Conservation (phyloP, 176 grass and related monocot genomes). For the Bromus sterilis region DNA sequence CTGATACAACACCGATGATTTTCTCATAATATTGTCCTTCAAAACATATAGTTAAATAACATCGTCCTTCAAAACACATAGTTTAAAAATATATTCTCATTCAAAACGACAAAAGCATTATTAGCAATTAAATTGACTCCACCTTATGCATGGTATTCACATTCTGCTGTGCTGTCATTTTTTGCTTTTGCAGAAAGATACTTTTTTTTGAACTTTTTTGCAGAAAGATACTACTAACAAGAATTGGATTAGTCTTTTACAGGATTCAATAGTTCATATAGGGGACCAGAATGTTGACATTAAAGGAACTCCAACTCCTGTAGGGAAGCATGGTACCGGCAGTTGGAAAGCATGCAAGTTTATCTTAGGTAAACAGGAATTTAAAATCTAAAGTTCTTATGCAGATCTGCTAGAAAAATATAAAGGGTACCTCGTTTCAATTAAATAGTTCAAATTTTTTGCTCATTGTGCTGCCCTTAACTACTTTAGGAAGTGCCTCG, state of each 20-base stretch:
- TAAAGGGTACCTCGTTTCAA: not conserved
- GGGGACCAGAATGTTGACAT: constrained; percentile 31
- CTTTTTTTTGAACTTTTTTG: no score
- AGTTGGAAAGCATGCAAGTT: constrained; percentile 70
- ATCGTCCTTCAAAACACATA: no score
- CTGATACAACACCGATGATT: not conserved
- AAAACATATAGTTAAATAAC: not conserved
- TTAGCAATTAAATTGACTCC: not conserved
- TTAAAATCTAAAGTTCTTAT: not conserved
- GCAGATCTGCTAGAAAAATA: not conserved
- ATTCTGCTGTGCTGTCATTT: not conserved
- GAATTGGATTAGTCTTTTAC: not conserved
- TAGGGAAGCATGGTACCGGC: constrained; percentile 20
- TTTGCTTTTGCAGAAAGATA: not conserved
- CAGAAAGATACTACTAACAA: not conserved
- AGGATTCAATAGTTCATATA: constrained; percentile 22
- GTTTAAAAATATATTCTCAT: no score
- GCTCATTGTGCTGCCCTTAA: no score
- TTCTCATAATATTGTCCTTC: not conserved
- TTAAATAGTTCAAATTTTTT: not conserved
- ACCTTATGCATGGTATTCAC: not conserved
- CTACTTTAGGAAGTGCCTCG: no score
- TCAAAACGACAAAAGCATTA: not conserved
- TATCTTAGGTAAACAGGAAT: constrained; percentile 41
- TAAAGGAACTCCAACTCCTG: constrained; percentile 8